Percentiles rank a stretch among this genome's conserved stretches.
Evolutionary conservation across 2,329 filamentous ascomycete genomes (phyloP).

Genomic region (Colletotrichum sp.): DNA sequence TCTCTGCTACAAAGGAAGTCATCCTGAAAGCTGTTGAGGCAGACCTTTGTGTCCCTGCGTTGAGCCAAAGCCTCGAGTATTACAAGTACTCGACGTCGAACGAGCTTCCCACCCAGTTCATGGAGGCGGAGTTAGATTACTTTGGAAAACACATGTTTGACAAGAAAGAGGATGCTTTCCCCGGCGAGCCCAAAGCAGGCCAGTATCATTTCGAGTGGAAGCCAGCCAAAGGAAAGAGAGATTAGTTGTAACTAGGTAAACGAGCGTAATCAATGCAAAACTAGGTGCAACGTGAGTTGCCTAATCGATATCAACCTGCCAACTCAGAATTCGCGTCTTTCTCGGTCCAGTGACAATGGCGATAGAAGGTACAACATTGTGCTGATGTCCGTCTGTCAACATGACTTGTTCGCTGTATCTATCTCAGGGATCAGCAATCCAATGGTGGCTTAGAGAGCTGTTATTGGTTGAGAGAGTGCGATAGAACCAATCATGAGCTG

Average conservation of each 20-base stretch:
- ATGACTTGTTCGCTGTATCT: not conserved
- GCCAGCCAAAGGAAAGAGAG: constrained; percentile 31
- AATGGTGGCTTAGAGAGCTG: not conserved
- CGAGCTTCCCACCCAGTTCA: constrained; percentile 69
- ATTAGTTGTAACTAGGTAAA: not conserved
- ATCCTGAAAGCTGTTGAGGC: constrained; percentile 57
- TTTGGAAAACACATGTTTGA: constrained; percentile 74
- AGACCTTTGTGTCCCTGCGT: constrained; percentile 64
- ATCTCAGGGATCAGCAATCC: not conserved
- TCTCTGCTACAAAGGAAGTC: constrained; percentile 58
- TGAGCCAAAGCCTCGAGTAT: constrained; percentile 70
- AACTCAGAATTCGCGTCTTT: not conserved
- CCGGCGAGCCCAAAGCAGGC: constrained; percentile 49
- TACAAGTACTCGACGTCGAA: constrained; percentile 67
- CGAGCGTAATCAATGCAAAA: rapidly evolving
- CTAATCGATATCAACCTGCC: not conserved
- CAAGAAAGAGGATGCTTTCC: constrained; percentile 50
- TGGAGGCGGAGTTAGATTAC: constrained; percentile 74
- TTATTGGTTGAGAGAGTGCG: not conserved
- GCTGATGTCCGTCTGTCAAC: not conserved
- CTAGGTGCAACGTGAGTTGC: not conserved
- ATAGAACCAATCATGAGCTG: not conserved
- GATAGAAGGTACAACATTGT: not conserved
- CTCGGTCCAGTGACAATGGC: not conserved
- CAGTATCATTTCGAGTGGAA: constrained; percentile 70